A percentile compares a stretch with the other conserved stretches of the same genome.
These are phyloP conservation scores for Sorghum bicolor DNA, from an alignment of 176 grass and related monocot genomes.

Conservation along the genomic window Sorghum_bicolor_NCBIv3 NC_012870.2:68489001-68489500, in stretches of 20 bases:
- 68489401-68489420: conserved; percentile 23
- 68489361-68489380: conserved; percentile 28
- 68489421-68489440: background rate
- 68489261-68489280: background rate
- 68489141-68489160: conserved; percentile 12
- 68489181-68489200: conserved; percentile 46
- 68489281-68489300: conserved; percentile 10
- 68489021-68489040: conserved; percentile 31
- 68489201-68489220: conserved; percentile 21
- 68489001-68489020: conserved; percentile 23
- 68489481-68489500: conserved; percentile 36
- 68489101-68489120: conserved; percentile 23
- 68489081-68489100: conserved; percentile 25
- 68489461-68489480: conserved; percentile 36
- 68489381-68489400: conserved; percentile 10
- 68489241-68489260: conserved; percentile 24
- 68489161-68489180: conserved; percentile 28
- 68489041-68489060: conserved; percentile 41
- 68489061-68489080: conserved; percentile 10
- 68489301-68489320: conserved; percentile 44
- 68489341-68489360: conserved; percentile 27
- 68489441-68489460: background rate
- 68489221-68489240: conserved; percentile 19
- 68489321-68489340: conserved; percentile 4
- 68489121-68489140: conserved; percentile 16